Evolutionary conservation across 2,329 filamentous ascomycete species (phyloP).

Genomic region (Ophiostoma perfectum): DNA sequence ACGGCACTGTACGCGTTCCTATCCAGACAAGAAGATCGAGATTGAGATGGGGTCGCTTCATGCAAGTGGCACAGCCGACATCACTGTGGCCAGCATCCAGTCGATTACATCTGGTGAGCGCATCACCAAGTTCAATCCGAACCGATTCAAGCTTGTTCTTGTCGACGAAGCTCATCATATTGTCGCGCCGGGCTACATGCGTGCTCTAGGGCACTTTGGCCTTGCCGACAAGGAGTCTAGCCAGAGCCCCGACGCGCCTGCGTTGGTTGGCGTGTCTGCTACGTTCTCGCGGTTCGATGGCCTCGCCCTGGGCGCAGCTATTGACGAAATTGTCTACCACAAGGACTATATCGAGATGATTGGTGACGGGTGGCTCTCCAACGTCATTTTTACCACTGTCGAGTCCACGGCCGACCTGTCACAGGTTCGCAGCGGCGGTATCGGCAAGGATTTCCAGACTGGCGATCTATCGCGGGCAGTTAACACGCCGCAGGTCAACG

Average conservation of each 20-base stretch:
- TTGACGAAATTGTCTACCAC: conserved; percentile 95
- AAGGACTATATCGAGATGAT: conserved; percentile 67
- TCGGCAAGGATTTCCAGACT: conserved; percentile 72
- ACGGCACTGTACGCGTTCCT: conserved; percentile 71
- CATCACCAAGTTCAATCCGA: conserved; percentile 75
- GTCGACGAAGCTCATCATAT: conserved; percentile 98
- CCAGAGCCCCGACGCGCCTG: conserved; percentile 45
- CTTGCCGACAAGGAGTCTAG: conserved; percentile 46
- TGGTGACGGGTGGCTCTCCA: conserved; percentile 82
- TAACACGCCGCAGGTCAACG: conserved; percentile 75
- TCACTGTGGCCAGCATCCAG: conserved; percentile 85
- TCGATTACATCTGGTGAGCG: conserved; percentile 69
- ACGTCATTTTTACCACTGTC: conserved; percentile 93
- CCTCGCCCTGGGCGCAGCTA: conserved; percentile 70
- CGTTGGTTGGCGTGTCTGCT: conserved; percentile 80
- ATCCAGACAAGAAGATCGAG: conserved; percentile 75
- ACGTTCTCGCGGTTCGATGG: conserved; percentile 76
- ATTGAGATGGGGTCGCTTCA: conserved; percentile 82
- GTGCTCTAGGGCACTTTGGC: conserved; percentile 71
- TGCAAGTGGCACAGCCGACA: conserved; percentile 77
- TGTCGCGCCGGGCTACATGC: conserved; percentile 74
- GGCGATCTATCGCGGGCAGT: conserved; percentile 73
- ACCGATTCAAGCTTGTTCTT: conserved; percentile 77
- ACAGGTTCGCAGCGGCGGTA: conserved; percentile 56
- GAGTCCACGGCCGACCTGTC: conserved; percentile 75